Evolutionary conservation across 495 filamentous ascomycete species (phyloP), one percentile per base, ranked within the genome.

Genomic region (Elaphomyces granulatus): DNA sequence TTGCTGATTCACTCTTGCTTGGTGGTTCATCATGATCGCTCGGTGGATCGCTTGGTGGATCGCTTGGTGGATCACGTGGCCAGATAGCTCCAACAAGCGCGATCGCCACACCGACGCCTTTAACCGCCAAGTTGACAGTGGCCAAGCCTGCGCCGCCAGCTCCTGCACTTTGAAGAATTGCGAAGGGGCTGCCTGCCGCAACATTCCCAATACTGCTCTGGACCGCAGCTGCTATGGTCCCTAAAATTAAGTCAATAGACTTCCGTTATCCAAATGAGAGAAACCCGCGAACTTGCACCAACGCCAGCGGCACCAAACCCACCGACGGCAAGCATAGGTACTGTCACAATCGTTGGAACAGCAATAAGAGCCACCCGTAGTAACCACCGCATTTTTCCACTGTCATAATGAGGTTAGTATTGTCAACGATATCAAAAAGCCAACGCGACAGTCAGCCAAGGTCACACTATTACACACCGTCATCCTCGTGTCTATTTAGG

Each of bases 181-280:
- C 37, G 20, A 40, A 40, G 4, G 2, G 8, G 26, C 37, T 40
- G n/a, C 26, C 37, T 8, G 15, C 23, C 16, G 26, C 23, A 8
- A 40, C 37, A 32, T 32, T 40, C 1, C 37, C 37, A n/a, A 40
- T 40, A 8, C 3, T 7, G 6, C 23, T 8, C 1, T 40, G 37
- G 2, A 15, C 37, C n/a, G 20, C 20, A 17, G 37, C 37, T 15
- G n/a, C 37, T 3, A 30, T 12, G 20, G 37, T 30, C 10, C 20
- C 21, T 39, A 16, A n/a, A 30, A 14, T 32, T 6, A 6, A 35
- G 33, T 8, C 14, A 15, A 35, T 35, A 6, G 14, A 6, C n/a
- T 35, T 35, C 14, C n/a, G 18, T 35, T 16, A 12, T 35, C 18
- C 7, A 15, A n/a, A n/a, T n/a, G n/a, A n/a, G n/a, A n/a, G n/a